Evolutionary conservation across 1,284 basidiomycete species (phyloP).

Genomic region (Marasmius sp.): DNA sequence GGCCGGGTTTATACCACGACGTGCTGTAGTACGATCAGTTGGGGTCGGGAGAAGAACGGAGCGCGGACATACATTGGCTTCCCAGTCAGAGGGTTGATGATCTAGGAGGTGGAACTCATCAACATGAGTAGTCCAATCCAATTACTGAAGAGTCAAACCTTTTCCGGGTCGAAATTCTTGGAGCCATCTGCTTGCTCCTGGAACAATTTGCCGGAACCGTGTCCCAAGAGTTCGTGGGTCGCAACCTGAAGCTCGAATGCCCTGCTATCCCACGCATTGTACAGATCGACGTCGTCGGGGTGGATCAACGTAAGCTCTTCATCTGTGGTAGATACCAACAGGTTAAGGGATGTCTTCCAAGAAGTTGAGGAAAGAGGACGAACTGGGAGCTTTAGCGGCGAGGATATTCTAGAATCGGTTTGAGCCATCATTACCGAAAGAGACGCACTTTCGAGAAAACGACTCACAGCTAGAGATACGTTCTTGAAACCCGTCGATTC

Average conservation of each 20-base stretch:
- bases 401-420: constrained; percentile 61
- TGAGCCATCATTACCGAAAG: background rate
- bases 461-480: constrained; percentile 68
- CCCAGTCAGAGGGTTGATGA: constrained; percentile 84
- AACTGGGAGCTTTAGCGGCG: constrained; percentile 80
- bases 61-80: constrained; percentile 57
- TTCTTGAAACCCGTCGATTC: constrained; percentile 84
- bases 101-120: constrained; percentile 33
- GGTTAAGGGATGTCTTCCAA: background rate
- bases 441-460: background rate
- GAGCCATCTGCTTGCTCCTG: constrained; percentile 72
- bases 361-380: constrained; percentile 19
- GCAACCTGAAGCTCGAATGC: constrained; percentile 86
- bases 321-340: constrained; percentile 37
- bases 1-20: constrained; percentile 84
- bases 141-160: constrained; percentile 32
- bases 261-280: constrained; percentile 72
- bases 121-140: background rate
- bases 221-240: constrained; percentile 81
- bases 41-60: constrained; percentile 2
- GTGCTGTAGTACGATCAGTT: constrained; percentile 36
- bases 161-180: constrained; percentile 75
- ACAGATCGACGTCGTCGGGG: constrained; percentile 68
- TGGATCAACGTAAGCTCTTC: constrained; percentile 81
- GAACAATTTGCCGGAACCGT: constrained; percentile 80